phyloP scores from a whole-genome alignment of 805 yeast genomes.

The Candida broadrunensis region DNA sequence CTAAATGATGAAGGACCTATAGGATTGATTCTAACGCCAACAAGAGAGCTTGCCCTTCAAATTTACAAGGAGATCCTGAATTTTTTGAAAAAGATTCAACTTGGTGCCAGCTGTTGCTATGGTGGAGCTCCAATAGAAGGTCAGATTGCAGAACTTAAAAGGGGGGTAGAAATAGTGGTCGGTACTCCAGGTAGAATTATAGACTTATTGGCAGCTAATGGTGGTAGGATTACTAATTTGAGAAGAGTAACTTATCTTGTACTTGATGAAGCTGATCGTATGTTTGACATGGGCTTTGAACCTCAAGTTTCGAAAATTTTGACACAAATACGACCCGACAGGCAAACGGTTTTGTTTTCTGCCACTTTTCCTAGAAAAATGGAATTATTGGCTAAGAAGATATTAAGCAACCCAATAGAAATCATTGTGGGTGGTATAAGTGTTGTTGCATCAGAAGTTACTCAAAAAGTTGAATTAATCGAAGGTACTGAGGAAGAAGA shows the following conservation, averaged over 20 bases:
- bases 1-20: conserved; percentile 62
- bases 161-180: conserved; percentile 76
- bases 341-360: conserved; percentile 86
- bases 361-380: conserved; percentile 89
- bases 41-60: conserved; percentile 88
- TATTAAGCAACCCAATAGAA: conserved; percentile 64
- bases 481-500: conserved; percentile 43
- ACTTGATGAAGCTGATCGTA: conserved; percentile 92
- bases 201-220: conserved; percentile 79
- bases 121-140: conserved; percentile 85
- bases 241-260: conserved; percentile 76
- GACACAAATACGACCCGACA: conserved; percentile 74
- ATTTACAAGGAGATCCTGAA: conserved; percentile 63
- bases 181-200: conserved; percentile 96
- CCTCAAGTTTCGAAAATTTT: conserved; percentile 88
- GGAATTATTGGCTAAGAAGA: conserved; percentile 68
- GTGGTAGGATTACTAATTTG: conserved; percentile 71
- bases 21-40: conserved; percentile 82
- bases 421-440: conserved; percentile 78
- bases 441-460: conserved; percentile 76
- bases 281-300: conserved; percentile 96
- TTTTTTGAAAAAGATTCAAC: conserved; percentile 49
- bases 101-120: conserved; percentile 73
- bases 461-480: conserved; percentile 66
- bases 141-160: conserved; percentile 77